Evolutionary conservation across 768 basidiomycete species (phyloP).

Genomic region (Naganishia vaughanmartiniae): DNA sequence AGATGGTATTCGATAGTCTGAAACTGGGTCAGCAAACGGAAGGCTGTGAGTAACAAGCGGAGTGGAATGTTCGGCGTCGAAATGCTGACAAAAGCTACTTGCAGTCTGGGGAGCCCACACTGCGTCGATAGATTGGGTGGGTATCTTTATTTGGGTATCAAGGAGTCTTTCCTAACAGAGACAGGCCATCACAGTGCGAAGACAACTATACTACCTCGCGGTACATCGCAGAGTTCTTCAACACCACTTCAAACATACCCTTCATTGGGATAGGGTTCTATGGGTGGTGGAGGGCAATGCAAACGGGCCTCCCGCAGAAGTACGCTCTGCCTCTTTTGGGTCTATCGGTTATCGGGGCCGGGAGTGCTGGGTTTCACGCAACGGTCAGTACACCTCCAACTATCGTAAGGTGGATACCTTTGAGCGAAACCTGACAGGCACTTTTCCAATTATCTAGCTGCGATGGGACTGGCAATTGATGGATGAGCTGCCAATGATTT

Average conservation of each 20-base stretch:
- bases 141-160: background rate
- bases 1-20: slow-evolving; percentile 45
- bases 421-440: background rate
- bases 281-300: slow-evolving; percentile 52
- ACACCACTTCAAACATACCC: slow-evolving; percentile 69
- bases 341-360: slow-evolving; percentile 68
- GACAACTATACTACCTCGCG: slow-evolving; percentile 74
- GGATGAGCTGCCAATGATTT: slow-evolving; percentile 80
- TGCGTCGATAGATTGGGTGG: slow-evolving; percentile 45
- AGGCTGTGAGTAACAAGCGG: slow-evolving; percentile 38
- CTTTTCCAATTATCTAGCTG: slow-evolving; percentile 47
- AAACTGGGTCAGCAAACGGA: slow-evolving; percentile 38
- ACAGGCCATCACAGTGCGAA: slow-evolving; percentile 53
- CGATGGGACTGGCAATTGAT: slow-evolving; percentile 69
- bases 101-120: slow-evolving; percentile 49
- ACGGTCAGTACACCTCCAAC: slow-evolving; percentile 52
- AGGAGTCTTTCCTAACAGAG: background rate
- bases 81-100: no score
- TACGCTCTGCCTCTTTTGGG: slow-evolving; percentile 53
- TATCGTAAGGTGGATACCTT: background rate
- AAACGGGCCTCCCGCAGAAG: slow-evolving; percentile 52
- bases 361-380: slow-evolving; percentile 75
- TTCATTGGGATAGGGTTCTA: slow-evolving; percentile 60
- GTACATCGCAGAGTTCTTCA: slow-evolving; percentile 74
- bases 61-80: no score